Base-by-base conservation (phyloP, 2,329 filamentous ascomycete species). In the Colletotrichum higginsianum region DNA sequence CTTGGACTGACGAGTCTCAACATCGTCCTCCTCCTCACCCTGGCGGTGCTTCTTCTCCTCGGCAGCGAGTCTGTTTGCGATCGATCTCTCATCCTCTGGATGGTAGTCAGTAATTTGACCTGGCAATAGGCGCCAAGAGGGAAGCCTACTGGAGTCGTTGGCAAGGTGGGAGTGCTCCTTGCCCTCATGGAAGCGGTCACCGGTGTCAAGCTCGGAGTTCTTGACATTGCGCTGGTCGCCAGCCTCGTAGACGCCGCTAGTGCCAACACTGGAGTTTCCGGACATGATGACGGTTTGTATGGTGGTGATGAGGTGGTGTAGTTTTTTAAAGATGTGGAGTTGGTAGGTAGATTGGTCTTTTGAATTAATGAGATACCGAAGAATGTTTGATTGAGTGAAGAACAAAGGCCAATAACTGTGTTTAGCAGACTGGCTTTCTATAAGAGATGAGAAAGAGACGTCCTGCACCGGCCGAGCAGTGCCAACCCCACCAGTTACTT, bases 161-260 rank as follows among this genome's bases (percentile, higher is more conserved):
- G 87, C 85, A 73, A 86, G 81, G 82, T 97, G 94, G 63, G 91
- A 92, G 80, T 93, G 85, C 70, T 87, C 80, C 80, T 92, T 86
- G 76, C 94, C 94, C 84, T 96, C 92, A 73, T 95, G 84, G 84
- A 89, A 96, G 72, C 90, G 87, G 62, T 88, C 84, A 23, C 86
- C 84, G 42, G 86, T 80, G 47, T 86, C 82, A 11, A 78, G 55
- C 77, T 71, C 68, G 2, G 88, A 85, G 71, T 88, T 79, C 73
- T 89, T 87, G 73, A 83, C 80, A 80, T 90, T 94, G 77, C 89
- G 88, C 86, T 96, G 93, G 83, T 96, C 93, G 70, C 91, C 92
- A 68, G 87, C 91, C 84, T 95, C 92, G 84, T 96, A 95, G 80
- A 94, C 83, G 72, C 82, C 80, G 74, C 83, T 77, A 80, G 85